Evolutionary conservation across 139 green algal species (phyloP).

Genomic region (Chlorella sp.): DNA sequence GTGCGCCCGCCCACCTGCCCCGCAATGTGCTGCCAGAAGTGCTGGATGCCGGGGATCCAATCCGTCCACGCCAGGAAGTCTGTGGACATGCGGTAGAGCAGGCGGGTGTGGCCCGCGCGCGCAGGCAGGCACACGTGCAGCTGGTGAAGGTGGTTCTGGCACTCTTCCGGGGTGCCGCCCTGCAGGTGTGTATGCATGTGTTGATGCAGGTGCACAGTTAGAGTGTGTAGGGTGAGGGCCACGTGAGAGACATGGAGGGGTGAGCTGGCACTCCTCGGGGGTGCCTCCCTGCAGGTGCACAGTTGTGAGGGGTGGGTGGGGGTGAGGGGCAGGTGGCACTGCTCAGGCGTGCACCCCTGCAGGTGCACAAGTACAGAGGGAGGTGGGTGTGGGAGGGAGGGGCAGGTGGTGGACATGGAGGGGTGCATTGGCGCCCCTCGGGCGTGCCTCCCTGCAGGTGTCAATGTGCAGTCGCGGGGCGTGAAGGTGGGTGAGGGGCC

Average conservation of each 20-base stretch:
- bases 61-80: slow-evolving; percentile 94
- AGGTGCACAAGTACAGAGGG: background rate
- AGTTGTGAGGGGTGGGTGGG: background rate
- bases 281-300: slow-evolving; percentile 50
- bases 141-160: slow-evolving; percentile 95
- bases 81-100: slow-evolving; percentile 98
- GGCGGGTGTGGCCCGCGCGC: slow-evolving; percentile 83
- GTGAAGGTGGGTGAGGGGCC: too few species aligned
- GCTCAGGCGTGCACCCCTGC: too few species aligned
- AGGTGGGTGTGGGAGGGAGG: background rate
- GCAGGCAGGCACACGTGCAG: slow-evolving; percentile 96
- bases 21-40: slow-evolving; percentile 90
- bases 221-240: background rate
- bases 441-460: too few species aligned
- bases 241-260: too few species aligned
- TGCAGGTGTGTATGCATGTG: background rate
- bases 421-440: background rate
- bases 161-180: slow-evolving; percentile 74
- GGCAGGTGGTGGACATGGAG: background rate
- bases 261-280: slow-evolving; percentile 77
- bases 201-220: background rate
- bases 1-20: slow-evolving; percentile 39
- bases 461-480: too few species aligned
- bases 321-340: background rate
- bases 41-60: slow-evolving; percentile 88